Base-by-base conservation (phyloP, 2,329 filamentous ascomycete species). In the Xylariaceae sp. region DNA sequence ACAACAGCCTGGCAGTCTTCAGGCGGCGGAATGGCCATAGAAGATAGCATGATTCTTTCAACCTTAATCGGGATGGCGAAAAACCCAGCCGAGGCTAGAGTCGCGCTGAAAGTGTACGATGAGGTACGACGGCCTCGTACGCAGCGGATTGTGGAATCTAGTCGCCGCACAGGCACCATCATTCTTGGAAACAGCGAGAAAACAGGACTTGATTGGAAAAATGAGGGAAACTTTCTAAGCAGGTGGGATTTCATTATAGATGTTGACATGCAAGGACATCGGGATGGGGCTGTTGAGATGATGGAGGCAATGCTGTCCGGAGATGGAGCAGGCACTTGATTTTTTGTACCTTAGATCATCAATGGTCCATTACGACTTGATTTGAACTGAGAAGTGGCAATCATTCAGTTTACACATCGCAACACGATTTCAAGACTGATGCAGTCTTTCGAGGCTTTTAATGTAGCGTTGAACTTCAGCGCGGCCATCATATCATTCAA, bases 231-330 rank as follows among this genome's bases (percentile, higher is more conserved):
- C 16, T 42, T 59, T 10, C 22, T 59, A 41, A 42, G 33, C 7
- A 56, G 57, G 14, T 62, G 55, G 61, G 58, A 59, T 33, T 62
- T 61, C 41, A 63, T 61, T 34, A 14, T 62, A 2, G 54, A 63
- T 31, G 39, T 58, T 19, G 60, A 62, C 31, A 59, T 58, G 44
- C 44, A 53, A 45, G 47, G 58, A 31, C 57, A 61, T 49, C 56
- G 51, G 16, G 47, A 60, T 18, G 54, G 59, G 36, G 55, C 58
- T 10, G 6, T 60, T 33, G 17, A 50, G 46, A 51, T 54, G 34
- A 57, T 60, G 51, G 48, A 57, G 6, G 50, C 16, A 16, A 47
- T 47, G 28, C 46, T 58, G 51, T 28, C 22, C 4, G 7, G 22
- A 28, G 4, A 5, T 28, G 22, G 22, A 28, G 22, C 22, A 28